These are phyloP conservation scores for Rosa rugosa DNA, from an alignment of 306 rosid genomes.

Conservation along the genomic window DNA sequence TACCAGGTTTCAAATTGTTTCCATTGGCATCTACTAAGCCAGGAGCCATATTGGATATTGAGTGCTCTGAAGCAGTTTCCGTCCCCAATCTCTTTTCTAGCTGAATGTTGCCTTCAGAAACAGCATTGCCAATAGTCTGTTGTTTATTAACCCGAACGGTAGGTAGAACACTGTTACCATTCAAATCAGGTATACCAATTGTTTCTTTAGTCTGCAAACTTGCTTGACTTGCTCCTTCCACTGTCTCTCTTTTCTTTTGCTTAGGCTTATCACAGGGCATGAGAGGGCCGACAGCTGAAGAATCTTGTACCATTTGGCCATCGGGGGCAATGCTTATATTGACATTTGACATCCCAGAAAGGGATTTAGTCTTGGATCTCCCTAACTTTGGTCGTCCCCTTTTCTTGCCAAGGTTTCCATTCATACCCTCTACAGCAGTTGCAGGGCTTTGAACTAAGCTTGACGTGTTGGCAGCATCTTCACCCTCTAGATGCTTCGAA, in stretches of 20 bases:
- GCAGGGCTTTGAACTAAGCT: conserved; percentile 20
- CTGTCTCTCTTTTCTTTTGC: conserved; percentile 34
- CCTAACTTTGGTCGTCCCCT: conserved; percentile 34
- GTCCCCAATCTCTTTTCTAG: conserved; percentile 38
- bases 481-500: conserved; percentile 31
- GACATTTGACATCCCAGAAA: conserved; percentile 57
- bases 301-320: conserved; percentile 26
- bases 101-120: conserved; percentile 30
- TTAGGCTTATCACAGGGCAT: conserved; percentile 28
- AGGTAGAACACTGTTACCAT: conserved; percentile 33
- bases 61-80: conserved; percentile 25
- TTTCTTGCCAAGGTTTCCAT: conserved; percentile 28
- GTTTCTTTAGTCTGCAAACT: conserved; percentile 33
- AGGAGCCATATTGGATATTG: conserved; percentile 19
- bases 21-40: conserved; percentile 17
- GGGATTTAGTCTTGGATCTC: conserved; percentile 52
- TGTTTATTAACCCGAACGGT: conserved; percentile 29
- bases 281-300: conserved; percentile 8
- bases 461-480: conserved; percentile 30
- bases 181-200: conserved; percentile 45
- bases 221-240: conserved; percentile 24
- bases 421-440: conserved; percentile 17
- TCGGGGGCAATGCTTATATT: conserved; percentile 31
- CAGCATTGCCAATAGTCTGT: conserved; percentile 17
- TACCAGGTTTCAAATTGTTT: conserved; percentile 33